Percentiles rank a stretch among this genome's conserved stretches.
Evolutionary conservation across 2,329 filamentous ascomycete genomes (phyloP).

Genomic region (Penicillium brasilianum): DNA sequence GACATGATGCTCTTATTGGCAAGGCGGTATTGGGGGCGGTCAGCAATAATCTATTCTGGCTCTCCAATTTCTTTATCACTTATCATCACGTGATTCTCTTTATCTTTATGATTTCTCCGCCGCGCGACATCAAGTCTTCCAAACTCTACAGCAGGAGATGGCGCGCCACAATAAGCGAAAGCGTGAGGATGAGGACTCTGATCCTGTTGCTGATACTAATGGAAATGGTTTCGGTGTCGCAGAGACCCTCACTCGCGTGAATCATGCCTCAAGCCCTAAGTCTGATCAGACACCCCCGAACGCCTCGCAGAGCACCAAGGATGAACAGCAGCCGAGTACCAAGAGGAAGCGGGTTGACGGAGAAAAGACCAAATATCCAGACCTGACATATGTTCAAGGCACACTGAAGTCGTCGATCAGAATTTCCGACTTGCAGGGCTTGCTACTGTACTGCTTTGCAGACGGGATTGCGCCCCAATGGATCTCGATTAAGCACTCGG

Average conservation of each 20-base stretch:
- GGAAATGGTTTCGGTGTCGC: slow-evolving; percentile 37
- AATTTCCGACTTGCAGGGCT: slow-evolving; percentile 62
- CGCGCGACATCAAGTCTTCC: background rate
- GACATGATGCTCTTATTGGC: no score
- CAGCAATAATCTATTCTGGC: background rate
- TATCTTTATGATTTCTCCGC: slow-evolving; percentile 8
- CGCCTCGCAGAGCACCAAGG: slow-evolving; percentile 14
- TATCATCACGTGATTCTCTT: slow-evolving; percentile 29
- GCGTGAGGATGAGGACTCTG: slow-evolving; percentile 36
- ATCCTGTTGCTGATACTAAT: slow-evolving; percentile 21
- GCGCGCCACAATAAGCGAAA: slow-evolving; percentile 40
- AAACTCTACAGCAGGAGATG: background rate
- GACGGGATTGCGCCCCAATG: slow-evolving; percentile 67
- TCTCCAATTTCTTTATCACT: background rate
- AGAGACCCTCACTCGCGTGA: slow-evolving; percentile 40
- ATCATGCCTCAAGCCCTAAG: slow-evolving; percentile 24
- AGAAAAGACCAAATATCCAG: slow-evolving; percentile 57
- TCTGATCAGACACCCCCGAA: slow-evolving; percentile 14
- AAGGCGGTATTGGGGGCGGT: background rate
- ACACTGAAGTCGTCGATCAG: slow-evolving; percentile 61
- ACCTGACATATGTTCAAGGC: slow-evolving; percentile 59
- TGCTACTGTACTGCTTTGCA: slow-evolving; percentile 66
- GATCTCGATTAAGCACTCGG: slow-evolving; percentile 64
- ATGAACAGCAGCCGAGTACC: slow-evolving; percentile 8
- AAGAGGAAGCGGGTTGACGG: slow-evolving; percentile 40